Evolutionary conservation across 78 protist species (phyloP), one percentile per base, ranked within the genome.

Genomic region (Cavenderia fasciculata): DNA sequence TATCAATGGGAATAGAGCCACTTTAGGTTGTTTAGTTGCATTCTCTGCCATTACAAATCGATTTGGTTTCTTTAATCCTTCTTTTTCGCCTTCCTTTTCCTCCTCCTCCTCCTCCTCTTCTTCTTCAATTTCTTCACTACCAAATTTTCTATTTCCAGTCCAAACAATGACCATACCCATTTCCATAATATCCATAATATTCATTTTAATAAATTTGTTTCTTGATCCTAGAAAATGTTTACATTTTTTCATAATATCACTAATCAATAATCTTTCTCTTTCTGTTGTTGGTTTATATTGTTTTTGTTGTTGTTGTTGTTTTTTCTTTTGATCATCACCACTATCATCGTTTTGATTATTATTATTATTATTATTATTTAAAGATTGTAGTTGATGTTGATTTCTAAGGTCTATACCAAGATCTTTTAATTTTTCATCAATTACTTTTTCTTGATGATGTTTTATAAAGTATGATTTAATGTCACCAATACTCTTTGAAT

Each of bases 101-200:
- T 63, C 43, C 38, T 44, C 38, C 16, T 44, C 36, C 49, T 51
- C 65, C 0, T 62, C 75, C 3, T 62, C 68, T 11, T 63, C 52
- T 1, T 63, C 47, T 0, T 72, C 65, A 1, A 31, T 69, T n/a
- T 75, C 90, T 8, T 54, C 72, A 18, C 79, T 47, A 68, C 90
- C 90, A 79, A 65, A 79, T 4, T 82, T 61, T 57, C 63, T 82
- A 23, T 57, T 68, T 31, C 90, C 90, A 56, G 90, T 82, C 2
- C 79, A 54, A 34, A 82, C 71, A 19, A 82, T 68, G 10, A 41
- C 27, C 14, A 82, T 21, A 41, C 72, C 65, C 78, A 68, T 82
- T 11, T 82, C 78, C 33, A 82, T 38, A 1, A 82, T 82, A 40
- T 82, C 90, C 21, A 82, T 27, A 0, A 31, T n/a, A 23, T 27